Evolutionary conservation across 176 grass and related monocot species (phyloP).

Genomic region (Ensete ventricosum): DNA sequence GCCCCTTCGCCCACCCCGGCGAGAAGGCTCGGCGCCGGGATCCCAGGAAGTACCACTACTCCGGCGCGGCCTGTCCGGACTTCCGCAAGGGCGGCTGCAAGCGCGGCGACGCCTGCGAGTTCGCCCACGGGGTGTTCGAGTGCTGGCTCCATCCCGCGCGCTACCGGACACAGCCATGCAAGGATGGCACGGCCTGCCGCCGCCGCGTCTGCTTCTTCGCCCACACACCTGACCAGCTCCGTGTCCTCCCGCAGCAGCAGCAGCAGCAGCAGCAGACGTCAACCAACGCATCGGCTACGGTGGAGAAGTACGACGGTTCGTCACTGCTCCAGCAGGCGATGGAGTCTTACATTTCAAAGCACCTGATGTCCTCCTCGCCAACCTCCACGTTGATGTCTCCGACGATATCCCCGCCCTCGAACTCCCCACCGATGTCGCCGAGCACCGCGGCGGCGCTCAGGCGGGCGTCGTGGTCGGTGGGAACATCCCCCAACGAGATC

Average conservation of each 20-base stretch:
- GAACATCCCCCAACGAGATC: constrained; percentile 50
- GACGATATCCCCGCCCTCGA: constrained; percentile 45
- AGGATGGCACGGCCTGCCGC: constrained; percentile 75
- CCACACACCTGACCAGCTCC: constrained; percentile 69
- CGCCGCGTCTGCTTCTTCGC: constrained; percentile 97
- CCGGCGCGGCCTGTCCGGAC: constrained; percentile 78
- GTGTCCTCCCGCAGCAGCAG: constrained; percentile 48
- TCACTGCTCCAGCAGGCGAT: constrained; percentile 55
- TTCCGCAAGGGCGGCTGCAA: constrained; percentile 90
- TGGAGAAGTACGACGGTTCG: constrained; percentile 72
- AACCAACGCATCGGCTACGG: background rate
- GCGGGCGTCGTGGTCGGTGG: constrained; percentile 35
- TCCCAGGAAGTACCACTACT: constrained; percentile 87
- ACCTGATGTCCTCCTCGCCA: constrained; percentile 46
- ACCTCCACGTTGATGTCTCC: constrained; percentile 67
- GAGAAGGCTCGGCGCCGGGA: constrained; percentile 91
- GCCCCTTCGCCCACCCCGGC: constrained; percentile 87
- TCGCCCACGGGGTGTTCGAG: constrained; percentile 93
- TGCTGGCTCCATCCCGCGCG: constrained; percentile 95
- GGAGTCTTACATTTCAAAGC: constrained; percentile 47
- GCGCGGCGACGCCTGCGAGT: constrained; percentile 84
- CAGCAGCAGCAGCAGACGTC: constrained; percentile 16
- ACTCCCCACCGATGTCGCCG: constrained; percentile 81
- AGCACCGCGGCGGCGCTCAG: constrained; percentile 10
- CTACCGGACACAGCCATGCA: constrained; percentile 95